Conservation (phyloP, 208 protist species). For the Borovskyia barvae region DNA sequence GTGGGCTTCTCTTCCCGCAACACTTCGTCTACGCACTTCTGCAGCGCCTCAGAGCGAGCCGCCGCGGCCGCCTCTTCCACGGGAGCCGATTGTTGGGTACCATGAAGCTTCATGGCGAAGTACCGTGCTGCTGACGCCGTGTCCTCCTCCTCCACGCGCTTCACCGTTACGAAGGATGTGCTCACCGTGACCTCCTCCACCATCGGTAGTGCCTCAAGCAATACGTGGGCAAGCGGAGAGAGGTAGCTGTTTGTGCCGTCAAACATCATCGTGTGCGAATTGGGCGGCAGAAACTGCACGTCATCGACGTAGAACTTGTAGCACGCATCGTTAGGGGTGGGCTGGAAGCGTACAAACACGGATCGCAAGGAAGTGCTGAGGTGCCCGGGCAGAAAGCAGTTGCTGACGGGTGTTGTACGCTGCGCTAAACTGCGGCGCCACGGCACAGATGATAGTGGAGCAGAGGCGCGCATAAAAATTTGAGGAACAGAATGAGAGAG, state of each 20-base stretch:
- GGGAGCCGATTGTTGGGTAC: slow-evolving; percentile 9
- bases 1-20: slow-evolving; percentile 1
- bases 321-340: slow-evolving; percentile 81
- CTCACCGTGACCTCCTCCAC: slow-evolving; percentile 89
- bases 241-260: slow-evolving; percentile 76
- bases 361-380: slow-evolving; percentile 5
- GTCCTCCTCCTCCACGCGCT: slow-evolving; percentile 58
- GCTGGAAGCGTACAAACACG: slow-evolving; percentile 79
- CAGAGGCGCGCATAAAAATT: not conserved
- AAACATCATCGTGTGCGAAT: slow-evolving; percentile 64
- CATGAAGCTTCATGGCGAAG: slow-evolving; percentile 63
- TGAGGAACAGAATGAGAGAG: not conserved
- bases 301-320: slow-evolving; percentile 85
- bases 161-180: slow-evolving; percentile 73
- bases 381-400: not conserved
- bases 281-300: slow-evolving; percentile 48
- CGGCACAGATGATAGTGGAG: not conserved
- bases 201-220: slow-evolving; percentile 77
- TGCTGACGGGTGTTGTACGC: not conserved
- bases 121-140: slow-evolving; percentile 57
- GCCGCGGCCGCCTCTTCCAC: slow-evolving; percentile 31
- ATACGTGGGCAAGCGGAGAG: slow-evolving; percentile 65
- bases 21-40: slow-evolving; percentile 38
- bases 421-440: slow-evolving; percentile 1
- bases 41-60: slow-evolving; percentile 49